These are phyloP conservation scores for Infundibulicybe gibba DNA, from an alignment of 768 basidiomycete genomes.

Conservation along the genomic window DNA sequence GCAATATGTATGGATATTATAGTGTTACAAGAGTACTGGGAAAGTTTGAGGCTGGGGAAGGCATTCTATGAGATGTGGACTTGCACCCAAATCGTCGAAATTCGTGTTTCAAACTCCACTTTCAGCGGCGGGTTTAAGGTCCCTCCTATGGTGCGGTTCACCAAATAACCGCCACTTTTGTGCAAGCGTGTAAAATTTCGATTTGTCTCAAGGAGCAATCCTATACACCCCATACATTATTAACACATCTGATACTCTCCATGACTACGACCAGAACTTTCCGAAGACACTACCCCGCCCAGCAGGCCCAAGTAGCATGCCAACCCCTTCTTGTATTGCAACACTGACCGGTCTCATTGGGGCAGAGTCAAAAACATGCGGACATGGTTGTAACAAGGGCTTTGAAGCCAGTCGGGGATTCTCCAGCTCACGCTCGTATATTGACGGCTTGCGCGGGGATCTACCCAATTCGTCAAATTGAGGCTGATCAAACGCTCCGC, in stretches of 20 bases:
- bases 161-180: no score
- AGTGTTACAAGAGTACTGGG: no score
- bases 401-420: conserved; percentile 41
- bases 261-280: conserved; percentile 47
- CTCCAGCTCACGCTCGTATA: conserved; percentile 72
- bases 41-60: no score
- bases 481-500: conserved; percentile 47
- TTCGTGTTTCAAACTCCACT: no score
- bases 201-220: no score
- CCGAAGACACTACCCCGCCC: conserved; percentile 56
- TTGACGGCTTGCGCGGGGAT: conserved; percentile 60
- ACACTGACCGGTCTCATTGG: conserved; percentile 74
- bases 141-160: no score
- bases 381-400: conserved; percentile 69
- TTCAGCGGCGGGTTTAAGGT: no score
- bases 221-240: no score
- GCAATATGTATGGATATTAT: no score
- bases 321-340: conserved; percentile 72
- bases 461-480: conserved; percentile 43
- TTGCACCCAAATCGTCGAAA: no score
- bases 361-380: conserved; percentile 72
- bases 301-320: conserved; percentile 47
- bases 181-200: no score
- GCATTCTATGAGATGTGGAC: no score
- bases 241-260: neutral